These are phyloP conservation scores for Nyssa sinensis DNA, from an alignment of 148 eudicot genomes.

Conservation along the genomic window DNA sequence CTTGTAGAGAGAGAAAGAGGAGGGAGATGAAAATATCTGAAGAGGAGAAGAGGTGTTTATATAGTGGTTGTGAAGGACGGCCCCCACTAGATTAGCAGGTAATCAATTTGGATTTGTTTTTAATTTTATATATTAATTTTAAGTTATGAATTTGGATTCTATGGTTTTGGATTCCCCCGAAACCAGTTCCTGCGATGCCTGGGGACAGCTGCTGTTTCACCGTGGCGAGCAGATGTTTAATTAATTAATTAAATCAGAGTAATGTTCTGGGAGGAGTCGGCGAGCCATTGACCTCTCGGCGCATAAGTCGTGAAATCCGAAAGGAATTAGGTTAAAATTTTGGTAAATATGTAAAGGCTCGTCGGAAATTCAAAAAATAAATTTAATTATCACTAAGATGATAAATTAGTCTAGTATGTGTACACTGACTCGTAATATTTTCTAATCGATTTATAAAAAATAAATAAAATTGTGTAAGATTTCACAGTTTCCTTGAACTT, in stretches of 20 bases:
- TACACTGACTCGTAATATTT: too few species aligned
- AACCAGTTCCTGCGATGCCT: not conserved
- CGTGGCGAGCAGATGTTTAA: not conserved
- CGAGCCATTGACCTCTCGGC: too few species aligned
- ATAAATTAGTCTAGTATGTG: too few species aligned
- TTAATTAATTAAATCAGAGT: not conserved
- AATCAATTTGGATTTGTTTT: not conserved
- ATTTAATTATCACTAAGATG: too few species aligned
- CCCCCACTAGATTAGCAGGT: conserved; percentile 6
- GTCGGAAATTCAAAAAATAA: too few species aligned
- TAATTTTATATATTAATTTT: not conserved
- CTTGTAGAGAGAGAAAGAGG: not conserved
- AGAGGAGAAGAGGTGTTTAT: not conserved
- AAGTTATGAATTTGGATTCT: conserved; percentile 3
- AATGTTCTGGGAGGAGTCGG: not conserved
- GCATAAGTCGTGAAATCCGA: too few species aligned
- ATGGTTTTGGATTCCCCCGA: not conserved
- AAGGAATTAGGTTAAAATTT: too few species aligned
- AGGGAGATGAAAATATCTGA: not conserved
- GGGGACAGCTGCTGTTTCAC: conserved; percentile 12
- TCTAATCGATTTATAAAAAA: too few species aligned
- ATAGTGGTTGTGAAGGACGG: not conserved
- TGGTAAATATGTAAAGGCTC: too few species aligned
- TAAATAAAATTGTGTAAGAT: too few species aligned
- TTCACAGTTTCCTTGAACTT: too few species aligned